phyloP scores from a whole-genome alignment of 768 basidiomycete genomes.

The Auricularia sp. region DNA sequence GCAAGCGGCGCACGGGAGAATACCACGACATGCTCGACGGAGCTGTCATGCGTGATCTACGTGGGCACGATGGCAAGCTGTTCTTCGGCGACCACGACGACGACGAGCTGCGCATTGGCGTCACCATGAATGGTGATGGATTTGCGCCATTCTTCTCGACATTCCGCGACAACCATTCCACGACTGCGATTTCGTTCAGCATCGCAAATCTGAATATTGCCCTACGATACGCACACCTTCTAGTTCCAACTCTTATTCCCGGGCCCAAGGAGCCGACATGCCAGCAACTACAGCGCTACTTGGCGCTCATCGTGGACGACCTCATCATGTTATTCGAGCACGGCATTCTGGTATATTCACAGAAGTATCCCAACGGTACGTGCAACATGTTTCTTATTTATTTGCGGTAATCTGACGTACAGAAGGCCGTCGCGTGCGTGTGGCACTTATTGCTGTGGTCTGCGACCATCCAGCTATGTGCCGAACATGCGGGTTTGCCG shows the following conservation, averaged over 20 bases:
- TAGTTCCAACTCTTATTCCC: conserved; percentile 15
- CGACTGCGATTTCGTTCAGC: background rate
- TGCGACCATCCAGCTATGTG: conserved; percentile 22
- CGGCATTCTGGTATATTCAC: conserved; percentile 11
- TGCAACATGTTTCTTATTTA: background rate
- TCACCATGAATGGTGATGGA: background rate
- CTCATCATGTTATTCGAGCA: conserved; percentile 18
- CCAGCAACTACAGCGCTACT: conserved; percentile 17
- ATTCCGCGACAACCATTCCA: background rate
- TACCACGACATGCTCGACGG: background rate
- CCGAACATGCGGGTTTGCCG: conserved; percentile 18
- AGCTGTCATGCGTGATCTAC: background rate
- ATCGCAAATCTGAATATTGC: conserved; percentile 4
- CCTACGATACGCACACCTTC: conserved; percentile 8
- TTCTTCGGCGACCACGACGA: background rate
- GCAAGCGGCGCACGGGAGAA: background rate
- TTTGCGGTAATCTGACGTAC: background rate
- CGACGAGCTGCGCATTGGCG: background rate
- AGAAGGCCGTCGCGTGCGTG: conserved; percentile 14
- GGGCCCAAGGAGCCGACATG: conserved; percentile 20
- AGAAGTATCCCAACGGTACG: conserved; percentile 15
- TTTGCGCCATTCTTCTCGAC: background rate
- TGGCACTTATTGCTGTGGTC: conserved; percentile 17
- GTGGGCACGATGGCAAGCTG: background rate
- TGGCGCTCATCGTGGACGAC: conserved; percentile 20